Evolutionary conservation across 768 basidiomycete genomes (phyloP).

Genomic region (Suillus placidus): DNA sequence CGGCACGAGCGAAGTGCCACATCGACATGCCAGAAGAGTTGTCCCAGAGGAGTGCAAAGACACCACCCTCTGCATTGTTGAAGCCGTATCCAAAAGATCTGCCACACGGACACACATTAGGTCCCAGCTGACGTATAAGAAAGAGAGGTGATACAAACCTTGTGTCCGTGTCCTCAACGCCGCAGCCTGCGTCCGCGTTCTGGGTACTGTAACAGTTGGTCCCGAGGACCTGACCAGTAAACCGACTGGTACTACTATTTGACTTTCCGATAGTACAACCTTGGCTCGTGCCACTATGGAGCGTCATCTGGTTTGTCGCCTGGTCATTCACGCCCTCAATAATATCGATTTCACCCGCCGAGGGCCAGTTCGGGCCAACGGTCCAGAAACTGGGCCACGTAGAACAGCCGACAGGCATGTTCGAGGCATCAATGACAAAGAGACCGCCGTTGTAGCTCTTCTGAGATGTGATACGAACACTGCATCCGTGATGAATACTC

Average conservation of each 20-base stretch:
- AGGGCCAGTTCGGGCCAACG: slow-evolving; percentile 55
- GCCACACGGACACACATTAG: slow-evolving; percentile 18
- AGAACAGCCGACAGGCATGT: slow-evolving; percentile 74
- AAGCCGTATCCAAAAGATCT: slow-evolving; percentile 45
- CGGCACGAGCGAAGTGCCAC: slow-evolving; percentile 56
- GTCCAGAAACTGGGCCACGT: slow-evolving; percentile 65
- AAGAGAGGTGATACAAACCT: slow-evolving; percentile 1
- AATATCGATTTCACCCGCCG: slow-evolving; percentile 68
- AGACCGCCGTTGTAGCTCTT: slow-evolving; percentile 67
- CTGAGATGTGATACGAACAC: slow-evolving; percentile 68
- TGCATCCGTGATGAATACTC: slow-evolving; percentile 26
- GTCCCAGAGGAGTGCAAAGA: slow-evolving; percentile 61
- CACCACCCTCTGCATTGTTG: slow-evolving; percentile 47
- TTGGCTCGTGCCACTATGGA: slow-evolving; percentile 58
- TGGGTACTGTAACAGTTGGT: slow-evolving; percentile 44
- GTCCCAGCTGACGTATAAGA: slow-evolving; percentile 37
- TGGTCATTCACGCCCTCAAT: slow-evolving; percentile 72
- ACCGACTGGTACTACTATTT: slow-evolving; percentile 13
- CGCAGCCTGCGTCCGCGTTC: slow-evolving; percentile 51
- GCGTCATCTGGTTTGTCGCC: slow-evolving; percentile 60
- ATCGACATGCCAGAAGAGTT: slow-evolving; percentile 47
- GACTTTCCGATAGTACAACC: slow-evolving; percentile 28
- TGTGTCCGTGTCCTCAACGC: slow-evolving; percentile 43
- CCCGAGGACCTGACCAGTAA: slow-evolving; percentile 26
- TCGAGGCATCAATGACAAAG: slow-evolving; percentile 71